phyloP scores from a whole-genome alignment of 2,329 filamentous ascomycete genomes.

The Fusarium xyrophilum region DNA sequence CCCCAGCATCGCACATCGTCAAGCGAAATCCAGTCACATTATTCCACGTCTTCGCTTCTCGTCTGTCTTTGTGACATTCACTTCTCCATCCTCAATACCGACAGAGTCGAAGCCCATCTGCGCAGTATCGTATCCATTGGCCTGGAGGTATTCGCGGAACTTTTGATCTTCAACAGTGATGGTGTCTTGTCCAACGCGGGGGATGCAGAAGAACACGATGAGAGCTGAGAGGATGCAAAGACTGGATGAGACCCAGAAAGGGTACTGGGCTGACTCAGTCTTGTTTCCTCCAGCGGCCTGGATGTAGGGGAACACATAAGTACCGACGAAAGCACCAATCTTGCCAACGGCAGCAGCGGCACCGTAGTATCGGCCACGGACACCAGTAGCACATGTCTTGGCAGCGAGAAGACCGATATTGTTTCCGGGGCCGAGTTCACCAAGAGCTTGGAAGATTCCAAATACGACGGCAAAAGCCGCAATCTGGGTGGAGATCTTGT shows the following conservation, averaged over 20 bases:
- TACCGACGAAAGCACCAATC: conserved; percentile 84
- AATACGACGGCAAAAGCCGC: conserved; percentile 50
- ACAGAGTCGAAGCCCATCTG: conserved; percentile 55
- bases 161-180: conserved; percentile 78
- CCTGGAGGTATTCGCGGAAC: conserved; percentile 76
- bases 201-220: conserved; percentile 67
- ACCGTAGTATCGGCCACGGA: conserved; percentile 78
- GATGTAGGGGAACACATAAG: conserved; percentile 80
- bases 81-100: conserved; percentile 26
- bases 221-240: conserved; percentile 77
- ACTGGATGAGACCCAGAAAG: conserved; percentile 83
- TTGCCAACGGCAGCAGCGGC: conserved; percentile 77
- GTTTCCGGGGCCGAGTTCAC: conserved; percentile 78
- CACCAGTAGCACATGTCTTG: conserved; percentile 86
- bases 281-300: conserved; percentile 64
- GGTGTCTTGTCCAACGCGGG: conserved; percentile 83
- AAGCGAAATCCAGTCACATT: background rate
- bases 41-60: conserved; percentile 9
- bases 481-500: conserved; percentile 64
- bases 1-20: background rate
- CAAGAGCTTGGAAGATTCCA: conserved; percentile 49
- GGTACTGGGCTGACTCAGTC: conserved; percentile 74
- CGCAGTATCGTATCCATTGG: conserved; percentile 76
- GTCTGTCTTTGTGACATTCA: conserved; percentile 5
- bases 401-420: conserved; percentile 88